Base-by-base conservation (phyloP, 176 grass and related monocot species). In the Alloteropsis semialata region DNA sequence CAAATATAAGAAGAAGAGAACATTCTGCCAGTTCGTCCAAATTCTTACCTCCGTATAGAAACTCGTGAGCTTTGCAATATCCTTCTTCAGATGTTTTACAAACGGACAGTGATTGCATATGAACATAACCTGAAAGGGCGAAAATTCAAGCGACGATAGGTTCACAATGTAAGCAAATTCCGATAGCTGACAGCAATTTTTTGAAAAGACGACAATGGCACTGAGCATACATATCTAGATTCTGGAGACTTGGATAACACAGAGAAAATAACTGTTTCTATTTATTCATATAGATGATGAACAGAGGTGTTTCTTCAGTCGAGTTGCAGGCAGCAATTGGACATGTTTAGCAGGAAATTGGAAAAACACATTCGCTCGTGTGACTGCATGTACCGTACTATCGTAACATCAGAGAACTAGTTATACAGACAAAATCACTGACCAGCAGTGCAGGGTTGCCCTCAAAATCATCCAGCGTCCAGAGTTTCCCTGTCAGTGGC, bases 71-170 rank as follows among this genome's bases (percentile, higher is more conserved):
- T 94, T 97, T 10, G 78, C 77, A 65, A 97, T 97, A 78, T 92
- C 88, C 74, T 92, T 97, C 43, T 91, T 97, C 50, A 97, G 81
- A 75, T 97, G 92, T 45, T 89, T 94, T 28, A 97, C 95, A 88
- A 94, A 97, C 19, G 95, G 95, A 28, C 95, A 97, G 42, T 97
- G 95, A 45, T 97, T 97, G 60, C 86, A 91, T 60, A 97, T 86
- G 81, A 97, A 94, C 92, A 97, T 97, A 62, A 97, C 95, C 95
- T 97, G 88, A 74, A 72, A 76, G 14, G 32, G 11, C 21, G 67
- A 22, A 22, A 58, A 77, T 18, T 5, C 11, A 58, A 48, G 8
- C 8, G 5, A 28, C 14, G 60, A 29, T 5, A 10, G 8, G 3
- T 78, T 63, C 24, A 63, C 5, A 9, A 63, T 63, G 55, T 3